Evolutionary conservation across 306 rosid genomes (phyloP).

Genomic region (Medicago arabica): DNA sequence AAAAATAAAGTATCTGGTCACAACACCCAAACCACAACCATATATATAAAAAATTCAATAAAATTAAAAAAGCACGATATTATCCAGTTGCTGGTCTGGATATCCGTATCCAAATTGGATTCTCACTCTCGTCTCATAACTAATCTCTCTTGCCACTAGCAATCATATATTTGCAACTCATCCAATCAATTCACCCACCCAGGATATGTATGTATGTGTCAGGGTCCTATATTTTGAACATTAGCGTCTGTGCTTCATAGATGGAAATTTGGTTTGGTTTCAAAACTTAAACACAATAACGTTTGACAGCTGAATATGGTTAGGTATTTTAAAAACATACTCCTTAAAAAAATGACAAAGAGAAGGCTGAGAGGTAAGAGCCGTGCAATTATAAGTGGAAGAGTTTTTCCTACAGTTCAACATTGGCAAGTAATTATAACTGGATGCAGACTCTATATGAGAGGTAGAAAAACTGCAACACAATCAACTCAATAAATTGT

Average conservation of each 20-base stretch:
- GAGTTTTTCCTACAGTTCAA: background rate
- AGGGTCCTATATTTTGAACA: background rate
- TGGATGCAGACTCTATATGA: slow-evolving; percentile 15
- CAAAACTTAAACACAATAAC: background rate
- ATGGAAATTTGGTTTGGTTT: background rate
- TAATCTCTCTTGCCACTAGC: too few relatives aligned
- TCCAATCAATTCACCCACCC: too few relatives aligned
- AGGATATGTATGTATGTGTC: too few relatives aligned
- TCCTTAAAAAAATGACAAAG: background rate
- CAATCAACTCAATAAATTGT: slow-evolving; percentile 11
- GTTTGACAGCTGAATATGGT: background rate
- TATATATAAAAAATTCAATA: too few relatives aligned
- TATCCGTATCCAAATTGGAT: too few relatives aligned
- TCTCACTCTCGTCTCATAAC: too few relatives aligned
- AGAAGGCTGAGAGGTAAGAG: slow-evolving; percentile 3
- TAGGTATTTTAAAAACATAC: background rate
- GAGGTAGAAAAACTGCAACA: background rate
- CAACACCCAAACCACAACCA: too few relatives aligned
- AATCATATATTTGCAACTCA: too few relatives aligned
- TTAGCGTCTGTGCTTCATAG: background rate
- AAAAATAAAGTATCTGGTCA: too few relatives aligned
- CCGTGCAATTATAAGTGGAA: background rate
- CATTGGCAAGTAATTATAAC: slow-evolving; percentile 1
- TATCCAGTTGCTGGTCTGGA: too few relatives aligned
- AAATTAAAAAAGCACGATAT: too few relatives aligned